These are phyloP conservation scores for Knufia petricola DNA, from an alignment of 2,329 filamentous ascomycete species.

Conservation along the genomic window DNA sequence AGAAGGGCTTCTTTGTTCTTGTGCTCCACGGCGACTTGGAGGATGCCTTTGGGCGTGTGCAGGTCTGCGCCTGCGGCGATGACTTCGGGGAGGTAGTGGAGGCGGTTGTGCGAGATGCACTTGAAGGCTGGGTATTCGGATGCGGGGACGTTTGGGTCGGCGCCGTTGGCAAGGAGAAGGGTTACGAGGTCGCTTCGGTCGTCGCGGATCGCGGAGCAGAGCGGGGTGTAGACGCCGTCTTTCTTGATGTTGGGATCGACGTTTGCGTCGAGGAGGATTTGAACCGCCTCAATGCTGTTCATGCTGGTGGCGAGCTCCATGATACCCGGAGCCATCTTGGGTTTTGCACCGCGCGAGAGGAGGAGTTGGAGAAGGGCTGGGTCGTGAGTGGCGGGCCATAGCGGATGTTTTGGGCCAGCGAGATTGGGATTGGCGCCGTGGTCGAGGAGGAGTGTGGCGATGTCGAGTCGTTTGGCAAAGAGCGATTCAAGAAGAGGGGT, in stretches of 20 bases:
- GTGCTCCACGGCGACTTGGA: constrained; percentile 53
- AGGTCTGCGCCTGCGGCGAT: constrained; percentile 53
- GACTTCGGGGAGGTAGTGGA: constrained; percentile 51
- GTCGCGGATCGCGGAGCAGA: constrained; percentile 60
- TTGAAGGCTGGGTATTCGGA: constrained; percentile 60
- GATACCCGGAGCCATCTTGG: constrained; percentile 51
- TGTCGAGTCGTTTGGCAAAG: constrained; percentile 45
- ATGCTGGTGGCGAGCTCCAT: constrained; percentile 56
- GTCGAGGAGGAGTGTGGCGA: constrained; percentile 46
- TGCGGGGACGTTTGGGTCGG: constrained; percentile 46
- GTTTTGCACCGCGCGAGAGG: constrained; percentile 51
- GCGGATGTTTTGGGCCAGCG: constrained; percentile 58
- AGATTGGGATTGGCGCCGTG: constrained; percentile 58
- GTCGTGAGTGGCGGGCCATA: constrained; percentile 56
- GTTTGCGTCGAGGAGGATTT: constrained; percentile 47
- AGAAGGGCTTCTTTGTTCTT: constrained; percentile 53
- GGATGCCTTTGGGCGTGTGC: constrained; percentile 52
- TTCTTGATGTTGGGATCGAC: constrained; percentile 53
- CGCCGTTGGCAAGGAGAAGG: constrained; percentile 46
- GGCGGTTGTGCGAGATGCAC: constrained; percentile 56
- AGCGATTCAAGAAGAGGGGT: constrained; percentile 56
- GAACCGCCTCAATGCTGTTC: constrained; percentile 55
- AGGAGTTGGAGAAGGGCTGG: constrained; percentile 50
- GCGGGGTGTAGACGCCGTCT: constrained; percentile 57
- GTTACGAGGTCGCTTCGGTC: constrained; percentile 53